phyloP scores from a whole-genome alignment of 176 grass and related monocot species.

The Ensete ventricosum region DNA sequence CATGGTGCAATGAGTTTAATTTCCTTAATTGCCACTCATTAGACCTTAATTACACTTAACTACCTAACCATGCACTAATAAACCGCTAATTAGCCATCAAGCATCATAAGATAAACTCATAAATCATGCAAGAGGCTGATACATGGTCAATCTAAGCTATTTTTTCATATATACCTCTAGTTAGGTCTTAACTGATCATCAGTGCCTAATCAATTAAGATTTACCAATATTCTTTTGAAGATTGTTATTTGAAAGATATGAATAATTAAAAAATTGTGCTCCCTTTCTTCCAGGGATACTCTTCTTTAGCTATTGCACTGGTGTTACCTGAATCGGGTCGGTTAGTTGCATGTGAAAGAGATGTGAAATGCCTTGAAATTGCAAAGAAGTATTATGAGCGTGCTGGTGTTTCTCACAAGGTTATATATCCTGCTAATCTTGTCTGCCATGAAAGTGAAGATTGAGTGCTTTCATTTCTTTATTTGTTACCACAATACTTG shows the following conservation, averaged over 20 bases:
- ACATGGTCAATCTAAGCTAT: no score
- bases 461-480: background rate
- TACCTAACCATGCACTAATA: no score
- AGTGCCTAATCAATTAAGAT: background rate
- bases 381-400: conserved; percentile 73
- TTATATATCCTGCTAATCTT: conserved; percentile 9
- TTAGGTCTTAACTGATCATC: no score
- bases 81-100: no score
- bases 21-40: background rate
- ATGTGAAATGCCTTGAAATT: conserved; percentile 66
- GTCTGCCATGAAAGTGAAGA: background rate
- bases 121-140: no score
- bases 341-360: conserved; percentile 95
- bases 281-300: conserved; percentile 60
- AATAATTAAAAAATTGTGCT: background rate
- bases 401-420: conserved; percentile 80
- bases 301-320: conserved; percentile 80
- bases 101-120: no score
- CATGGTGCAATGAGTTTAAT: background rate
- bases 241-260: background rate
- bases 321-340: conserved; percentile 69
- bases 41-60: background rate
- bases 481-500: background rate
- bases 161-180: background rate
- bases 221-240: background rate